A percentile compares a stretch with the other conserved stretches of the same genome.
phyloP scores from a whole-genome alignment of 73 alveolate genomes.

The Uronychia binucleata region DNA sequence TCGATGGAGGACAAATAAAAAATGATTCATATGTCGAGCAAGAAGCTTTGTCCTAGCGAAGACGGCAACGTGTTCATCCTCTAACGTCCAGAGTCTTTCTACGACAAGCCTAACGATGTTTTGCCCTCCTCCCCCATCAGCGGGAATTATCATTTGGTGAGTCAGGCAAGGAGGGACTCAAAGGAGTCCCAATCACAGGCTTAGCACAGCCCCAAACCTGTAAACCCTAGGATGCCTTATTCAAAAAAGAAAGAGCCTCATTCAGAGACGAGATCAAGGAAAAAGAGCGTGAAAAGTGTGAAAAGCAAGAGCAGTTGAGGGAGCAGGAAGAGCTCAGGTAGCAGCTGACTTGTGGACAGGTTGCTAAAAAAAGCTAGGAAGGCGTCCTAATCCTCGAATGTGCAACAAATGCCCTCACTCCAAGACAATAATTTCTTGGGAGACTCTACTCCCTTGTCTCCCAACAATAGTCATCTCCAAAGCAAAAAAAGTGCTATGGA shows the following conservation, averaged over 20 bases:
- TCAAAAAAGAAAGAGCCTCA: too few species aligned
- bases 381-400: too few species aligned
- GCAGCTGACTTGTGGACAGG: not conserved
- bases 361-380: not conserved
- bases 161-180: too few species aligned
- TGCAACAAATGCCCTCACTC: not conserved
- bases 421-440: too few species aligned
- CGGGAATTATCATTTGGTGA: too few species aligned
- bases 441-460: too few species aligned
- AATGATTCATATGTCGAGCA: not conserved
- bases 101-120: not conserved
- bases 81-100: not conserved
- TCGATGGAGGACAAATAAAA: not conserved
- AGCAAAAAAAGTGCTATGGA: too few species aligned
- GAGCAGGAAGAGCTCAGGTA: not conserved
- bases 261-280: too few species aligned
- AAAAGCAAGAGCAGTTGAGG: not conserved
- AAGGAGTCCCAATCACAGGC: too few species aligned
- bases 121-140: not conserved
- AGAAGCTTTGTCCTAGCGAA: not conserved
- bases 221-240: too few species aligned
- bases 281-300: not conserved
- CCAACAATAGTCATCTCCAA: too few species aligned
- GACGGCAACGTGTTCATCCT: not conserved
- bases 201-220: too few species aligned